Conservation (phyloP, 2,329 filamentous ascomycete genomes). For the Aureobasidium sp. region DNA sequence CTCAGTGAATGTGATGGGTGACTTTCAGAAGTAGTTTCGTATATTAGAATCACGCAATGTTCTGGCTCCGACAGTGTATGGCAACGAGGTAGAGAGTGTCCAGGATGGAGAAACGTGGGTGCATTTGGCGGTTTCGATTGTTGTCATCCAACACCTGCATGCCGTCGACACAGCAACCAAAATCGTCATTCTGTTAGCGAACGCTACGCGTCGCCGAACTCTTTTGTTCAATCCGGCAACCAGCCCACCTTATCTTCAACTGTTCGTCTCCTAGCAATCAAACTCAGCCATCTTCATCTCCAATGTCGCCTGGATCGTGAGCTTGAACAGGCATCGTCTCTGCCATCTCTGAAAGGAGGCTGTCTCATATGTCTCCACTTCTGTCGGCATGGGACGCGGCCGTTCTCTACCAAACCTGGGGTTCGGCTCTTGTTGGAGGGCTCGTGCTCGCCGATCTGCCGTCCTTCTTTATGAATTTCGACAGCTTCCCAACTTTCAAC, state of each 20-base stretch:
- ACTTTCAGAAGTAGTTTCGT: neutral
- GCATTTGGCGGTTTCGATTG: slow-evolving; percentile 11
- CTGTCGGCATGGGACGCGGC: neutral
- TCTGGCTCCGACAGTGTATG: neutral
- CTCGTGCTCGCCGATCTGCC: slow-evolving; percentile 6
- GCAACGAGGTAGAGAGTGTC: neutral
- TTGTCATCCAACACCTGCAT: slow-evolving; percentile 5
- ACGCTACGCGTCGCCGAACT: neutral
- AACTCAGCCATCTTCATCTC: neutral
- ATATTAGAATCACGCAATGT: neutral
- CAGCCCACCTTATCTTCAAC: neutral
- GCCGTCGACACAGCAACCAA: slow-evolving; percentile 10
- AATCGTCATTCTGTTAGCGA: slow-evolving; percentile 5
- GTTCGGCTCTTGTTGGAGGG: neutral
- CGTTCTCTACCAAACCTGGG: neutral
- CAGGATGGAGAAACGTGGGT: slow-evolving; percentile 6
- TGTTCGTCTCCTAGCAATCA: neutral
- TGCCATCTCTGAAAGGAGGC: neutral
- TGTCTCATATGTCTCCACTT: neutral
- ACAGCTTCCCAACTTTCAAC: neutral
- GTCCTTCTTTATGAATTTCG: neutral
- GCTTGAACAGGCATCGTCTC: neutral
- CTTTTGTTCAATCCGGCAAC: neutral
- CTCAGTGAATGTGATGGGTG: neutral
- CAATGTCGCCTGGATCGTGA: neutral